Conservation (phyloP, 495 filamentous ascomycete species). For the Tetracladium setigerum region DNA sequence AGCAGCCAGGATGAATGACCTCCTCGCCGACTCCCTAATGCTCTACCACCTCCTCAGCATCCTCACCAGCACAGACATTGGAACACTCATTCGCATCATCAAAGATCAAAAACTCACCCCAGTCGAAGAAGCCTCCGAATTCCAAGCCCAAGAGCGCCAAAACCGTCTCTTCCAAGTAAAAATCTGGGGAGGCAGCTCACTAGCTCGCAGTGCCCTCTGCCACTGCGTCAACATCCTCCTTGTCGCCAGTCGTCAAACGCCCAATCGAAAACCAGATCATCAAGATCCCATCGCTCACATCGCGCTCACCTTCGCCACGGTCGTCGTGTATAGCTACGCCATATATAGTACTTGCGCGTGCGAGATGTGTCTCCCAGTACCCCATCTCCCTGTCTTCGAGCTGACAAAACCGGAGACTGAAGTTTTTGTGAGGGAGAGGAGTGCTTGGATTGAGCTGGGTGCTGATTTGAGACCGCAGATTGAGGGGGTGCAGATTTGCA, state of each 20-base stretch:
- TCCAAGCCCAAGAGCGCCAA: not conserved
- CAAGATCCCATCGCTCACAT: slow-evolving; percentile 14
- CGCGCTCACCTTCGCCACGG: slow-evolving; percentile 3
- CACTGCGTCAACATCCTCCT: slow-evolving; percentile 12
- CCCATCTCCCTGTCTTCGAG: slow-evolving; percentile 2
- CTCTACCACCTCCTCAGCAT: slow-evolving; percentile 9
- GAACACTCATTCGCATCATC: not conserved
- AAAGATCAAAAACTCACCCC: slow-evolving; percentile 5
- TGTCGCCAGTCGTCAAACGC: not conserved
- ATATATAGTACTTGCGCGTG: slow-evolving; percentile 1
- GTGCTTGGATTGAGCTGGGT: slow-evolving; percentile 12
- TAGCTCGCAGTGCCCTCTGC: slow-evolving; percentile 6
- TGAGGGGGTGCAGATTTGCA: slow-evolving; percentile 9
- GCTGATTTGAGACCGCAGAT: not conserved
- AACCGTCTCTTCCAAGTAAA: not conserved
- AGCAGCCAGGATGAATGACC: not conserved
- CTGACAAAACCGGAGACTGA: slow-evolving; percentile 1
- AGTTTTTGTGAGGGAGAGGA: not conserved
- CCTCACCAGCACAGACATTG: not conserved
- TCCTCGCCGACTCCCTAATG: slow-evolving; percentile 1
- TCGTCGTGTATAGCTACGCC: slow-evolving; percentile 14
- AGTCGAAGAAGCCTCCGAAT: not conserved
- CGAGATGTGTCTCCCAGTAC: not conserved
- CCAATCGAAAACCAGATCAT: not conserved
- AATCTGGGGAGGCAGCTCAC: slow-evolving; percentile 3